phyloP scores from a whole-genome alignment of 169 alveolate species.

The Toxoplasma gondii region DNA sequence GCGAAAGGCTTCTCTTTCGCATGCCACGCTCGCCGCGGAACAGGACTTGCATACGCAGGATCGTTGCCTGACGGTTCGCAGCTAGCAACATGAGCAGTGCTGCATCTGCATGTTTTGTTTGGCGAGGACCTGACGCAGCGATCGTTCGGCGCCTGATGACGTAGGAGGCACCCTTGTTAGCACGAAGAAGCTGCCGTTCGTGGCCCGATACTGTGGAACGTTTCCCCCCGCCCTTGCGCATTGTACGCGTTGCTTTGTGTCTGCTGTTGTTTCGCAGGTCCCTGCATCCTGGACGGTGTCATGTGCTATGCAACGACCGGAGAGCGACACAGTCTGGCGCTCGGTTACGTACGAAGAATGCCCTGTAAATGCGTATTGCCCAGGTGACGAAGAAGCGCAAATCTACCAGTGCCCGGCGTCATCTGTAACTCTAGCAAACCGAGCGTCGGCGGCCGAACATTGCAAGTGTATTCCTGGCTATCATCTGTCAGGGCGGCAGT shows the following conservation, averaged over 20 bases:
- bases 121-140: too few species aligned
- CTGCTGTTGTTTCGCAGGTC: not conserved
- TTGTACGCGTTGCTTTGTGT: not conserved
- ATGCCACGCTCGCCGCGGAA: too few species aligned
- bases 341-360: conserved; percentile 56
- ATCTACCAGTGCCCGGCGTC: conserved; percentile 61
- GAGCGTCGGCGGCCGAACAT: conserved; percentile 61
- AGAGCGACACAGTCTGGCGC: conserved; percentile 60
- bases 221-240: not conserved
- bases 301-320: conserved; percentile 51
- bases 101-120: too few species aligned
- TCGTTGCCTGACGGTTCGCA: too few species aligned
- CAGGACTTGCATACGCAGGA: too few species aligned
- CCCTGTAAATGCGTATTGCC: conserved; percentile 65
- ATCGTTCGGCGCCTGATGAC: too few species aligned
- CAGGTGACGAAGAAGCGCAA: conserved; percentile 63
- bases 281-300: not conserved
- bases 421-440: conserved; percentile 51
- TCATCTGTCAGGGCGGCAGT: conserved; percentile 56
- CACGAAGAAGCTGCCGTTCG: too few species aligned
- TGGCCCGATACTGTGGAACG: too few species aligned
- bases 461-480: conserved; percentile 66
- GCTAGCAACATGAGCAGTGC: too few species aligned
- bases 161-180: too few species aligned
- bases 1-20: too few species aligned